Evolutionary conservation across 202 grass and related monocot species (phyloP), one percentile per base, ranked within the genome.

Genomic region (Dendrocalamus latiflorus): DNA sequence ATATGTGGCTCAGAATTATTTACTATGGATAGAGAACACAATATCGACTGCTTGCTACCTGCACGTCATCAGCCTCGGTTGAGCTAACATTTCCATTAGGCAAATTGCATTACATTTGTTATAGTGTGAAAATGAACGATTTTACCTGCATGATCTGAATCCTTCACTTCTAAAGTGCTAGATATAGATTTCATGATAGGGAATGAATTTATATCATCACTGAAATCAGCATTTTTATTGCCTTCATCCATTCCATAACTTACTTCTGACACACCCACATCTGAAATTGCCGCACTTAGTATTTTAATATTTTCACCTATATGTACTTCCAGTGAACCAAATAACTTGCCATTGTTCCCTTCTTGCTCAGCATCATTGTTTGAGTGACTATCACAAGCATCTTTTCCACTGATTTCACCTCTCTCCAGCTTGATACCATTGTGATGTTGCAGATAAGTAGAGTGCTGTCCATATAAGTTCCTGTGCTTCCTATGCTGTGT

Each of bases 291-390:
- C 0, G 79, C 18, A n/a, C 62, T 69, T 81, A 64, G 1, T 47
- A 80, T 64, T 75, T 76, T 85, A 16, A 80, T 84, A 7, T 88
- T 86, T 54, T 89, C 79, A 34, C 72, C 68, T 10, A 65, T 37
- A 65, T 53, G 54, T 37, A 62, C 66, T 57, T 89, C 88, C 36
- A 78, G 39, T 71, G 71, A 74, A 67, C 78, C 79, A 81, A 90
- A 77, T 70, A 84, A 75, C 81, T 77, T 70, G 39, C 9, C 65
- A 84, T 17, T 81, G 38, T 87, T 76, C 58, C 17, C 50, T 45
- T 44, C 42, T 51, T 83, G 10, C 49, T 83, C 42, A 53, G 65
- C 75, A 79, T 76, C 65, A 30, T 26, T 26, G 18, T 69, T 68
- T 42, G 54, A 70, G 15, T 54, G 41, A 77, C 36, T 64, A 61